Evolutionary conservation across 345 rosid genomes (phyloP).

Genomic region (Eucalyptus erythrocorys): DNA sequence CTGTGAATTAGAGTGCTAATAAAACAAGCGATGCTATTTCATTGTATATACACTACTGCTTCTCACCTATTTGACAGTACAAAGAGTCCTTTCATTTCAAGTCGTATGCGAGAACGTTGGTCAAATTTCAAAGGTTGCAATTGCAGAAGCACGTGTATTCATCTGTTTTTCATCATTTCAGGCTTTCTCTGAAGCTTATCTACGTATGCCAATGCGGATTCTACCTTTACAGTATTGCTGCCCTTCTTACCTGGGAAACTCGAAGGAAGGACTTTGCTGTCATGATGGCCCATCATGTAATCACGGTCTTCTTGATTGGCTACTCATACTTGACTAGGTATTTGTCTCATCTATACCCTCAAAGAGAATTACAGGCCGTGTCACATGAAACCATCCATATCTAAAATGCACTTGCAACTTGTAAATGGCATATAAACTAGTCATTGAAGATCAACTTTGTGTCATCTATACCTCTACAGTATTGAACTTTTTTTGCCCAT

Average conservation of each 20-base stretch:
- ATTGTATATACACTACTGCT: not conserved
- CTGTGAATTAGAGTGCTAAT: not conserved
- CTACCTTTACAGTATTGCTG: slow-evolving; percentile 76
- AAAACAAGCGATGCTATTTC: not conserved
- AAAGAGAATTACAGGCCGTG: not conserved
- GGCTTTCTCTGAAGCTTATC: slow-evolving; percentile 54
- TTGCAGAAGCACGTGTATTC: not conserved
- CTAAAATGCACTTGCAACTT: not conserved
- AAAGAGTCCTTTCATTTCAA: not conserved
- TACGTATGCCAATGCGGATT: slow-evolving; percentile 97
- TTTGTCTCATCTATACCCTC: not conserved
- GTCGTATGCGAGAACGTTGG: not conserved
- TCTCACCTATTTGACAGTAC: not conserved
- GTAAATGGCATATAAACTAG: not conserved
- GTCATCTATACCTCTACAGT: too few species aligned
- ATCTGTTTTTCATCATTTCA: slow-evolving; percentile 13
- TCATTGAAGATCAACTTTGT: not conserved
- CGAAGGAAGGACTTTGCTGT: slow-evolving; percentile 94
- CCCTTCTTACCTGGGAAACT: slow-evolving; percentile 89
- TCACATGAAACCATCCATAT: not conserved
- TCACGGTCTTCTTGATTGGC: slow-evolving; percentile 66
- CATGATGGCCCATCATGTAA: slow-evolving; percentile 98
- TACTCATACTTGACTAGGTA: slow-evolving; percentile 82
- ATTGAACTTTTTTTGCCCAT: not conserved
- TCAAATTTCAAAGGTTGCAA: not conserved